Percentiles rank a stretch among this genome's conserved stretches.
phyloP scores from a whole-genome alignment of 495 filamentous ascomycete species.

The Hyaloscypha hepaticicola region DNA sequence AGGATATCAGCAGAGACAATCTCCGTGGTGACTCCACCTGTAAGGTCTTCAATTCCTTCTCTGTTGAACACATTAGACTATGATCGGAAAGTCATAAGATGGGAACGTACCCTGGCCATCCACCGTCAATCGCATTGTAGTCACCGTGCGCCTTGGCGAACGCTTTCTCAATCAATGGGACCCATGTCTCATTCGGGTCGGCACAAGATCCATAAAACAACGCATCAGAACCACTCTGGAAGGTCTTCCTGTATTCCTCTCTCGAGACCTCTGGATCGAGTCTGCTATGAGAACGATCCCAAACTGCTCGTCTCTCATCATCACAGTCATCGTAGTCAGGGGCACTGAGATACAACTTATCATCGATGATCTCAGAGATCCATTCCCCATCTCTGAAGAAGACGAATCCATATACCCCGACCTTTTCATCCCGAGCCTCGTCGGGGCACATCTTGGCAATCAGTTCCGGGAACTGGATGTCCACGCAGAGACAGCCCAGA shows the following conservation, averaged over 20 bases:
- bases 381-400: slow-evolving; percentile 92
- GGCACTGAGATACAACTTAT: slow-evolving; percentile 71
- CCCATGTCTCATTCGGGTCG: slow-evolving; percentile 86
- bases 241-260: slow-evolving; percentile 68
- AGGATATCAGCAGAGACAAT: slow-evolving; percentile 76
- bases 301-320: slow-evolving; percentile 57
- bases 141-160: slow-evolving; percentile 41
- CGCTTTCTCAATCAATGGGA: slow-evolving; percentile 86
- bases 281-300: slow-evolving; percentile 65
- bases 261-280: slow-evolving; percentile 54
- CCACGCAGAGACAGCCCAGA: slow-evolving; percentile 56
- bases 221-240: slow-evolving; percentile 70
- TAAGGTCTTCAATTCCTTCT: slow-evolving; percentile 91
- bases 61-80: slow-evolving; percentile 36
- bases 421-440: slow-evolving; percentile 58
- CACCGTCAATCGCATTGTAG: slow-evolving; percentile 21
- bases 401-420: slow-evolving; percentile 93
- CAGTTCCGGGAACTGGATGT: slow-evolving; percentile 73
- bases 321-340: slow-evolving; percentile 75
- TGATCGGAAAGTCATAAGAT: neutral
- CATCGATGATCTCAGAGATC: slow-evolving; percentile 85
- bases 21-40: slow-evolving; percentile 83
- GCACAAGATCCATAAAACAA: slow-evolving; percentile 84
- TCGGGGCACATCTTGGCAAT: slow-evolving; percentile 81
- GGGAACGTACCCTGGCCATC: slow-evolving; percentile 16